Percentiles rank a stretch among this genome's conserved stretches.
phyloP scores from a whole-genome alignment of 345 rosid species.

The Euphorbia peplus region DNA sequence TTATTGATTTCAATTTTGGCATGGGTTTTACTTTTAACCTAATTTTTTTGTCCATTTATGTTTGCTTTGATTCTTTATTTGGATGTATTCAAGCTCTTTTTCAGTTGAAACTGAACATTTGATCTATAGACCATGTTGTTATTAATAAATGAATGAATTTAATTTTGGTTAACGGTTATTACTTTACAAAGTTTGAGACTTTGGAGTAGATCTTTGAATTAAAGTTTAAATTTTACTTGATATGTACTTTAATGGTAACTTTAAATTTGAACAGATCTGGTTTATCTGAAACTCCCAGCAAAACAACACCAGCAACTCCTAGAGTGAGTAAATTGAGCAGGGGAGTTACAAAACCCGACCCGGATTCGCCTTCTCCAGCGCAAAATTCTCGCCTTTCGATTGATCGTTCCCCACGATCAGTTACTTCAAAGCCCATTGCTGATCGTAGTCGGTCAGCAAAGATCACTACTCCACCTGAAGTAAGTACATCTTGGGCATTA shows the following conservation, averaged over 20 bases:
- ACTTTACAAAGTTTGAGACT: not conserved
- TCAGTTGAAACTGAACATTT: not conserved
- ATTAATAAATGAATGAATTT: constrained; percentile 12
- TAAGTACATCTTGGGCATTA: constrained; percentile 29
- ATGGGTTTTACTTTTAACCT: constrained; percentile 20
- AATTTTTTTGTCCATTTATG: constrained; percentile 1
- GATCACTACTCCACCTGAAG: constrained; percentile 65
- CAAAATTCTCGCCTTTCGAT: constrained; percentile 59
- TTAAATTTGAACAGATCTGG: constrained; percentile 55
- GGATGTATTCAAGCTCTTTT: constrained; percentile 10
- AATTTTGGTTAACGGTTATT: not conserved
- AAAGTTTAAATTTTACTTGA: not conserved
- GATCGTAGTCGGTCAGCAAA: constrained; percentile 73
- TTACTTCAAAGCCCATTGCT: constrained; percentile 54
- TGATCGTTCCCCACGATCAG: constrained; percentile 68
- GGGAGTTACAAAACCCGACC: constrained; percentile 53
- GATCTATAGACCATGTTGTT: not conserved
- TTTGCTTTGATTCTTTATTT: not conserved
- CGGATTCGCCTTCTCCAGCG: constrained; percentile 55
- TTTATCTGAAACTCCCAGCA: constrained; percentile 65
- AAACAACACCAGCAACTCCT: constrained; percentile 67
- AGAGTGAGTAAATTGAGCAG: constrained; percentile 53
- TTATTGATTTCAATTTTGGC: not conserved
- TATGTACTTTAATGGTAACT: constrained; percentile 4
- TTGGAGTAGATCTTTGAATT: constrained; percentile 20